A percentile compares a stretch with the other conserved stretches of the same genome.
Evolutionary conservation across 2,329 filamentous ascomycete genomes (phyloP).

Genomic region (Aspergillus pseudoglaucus): DNA sequence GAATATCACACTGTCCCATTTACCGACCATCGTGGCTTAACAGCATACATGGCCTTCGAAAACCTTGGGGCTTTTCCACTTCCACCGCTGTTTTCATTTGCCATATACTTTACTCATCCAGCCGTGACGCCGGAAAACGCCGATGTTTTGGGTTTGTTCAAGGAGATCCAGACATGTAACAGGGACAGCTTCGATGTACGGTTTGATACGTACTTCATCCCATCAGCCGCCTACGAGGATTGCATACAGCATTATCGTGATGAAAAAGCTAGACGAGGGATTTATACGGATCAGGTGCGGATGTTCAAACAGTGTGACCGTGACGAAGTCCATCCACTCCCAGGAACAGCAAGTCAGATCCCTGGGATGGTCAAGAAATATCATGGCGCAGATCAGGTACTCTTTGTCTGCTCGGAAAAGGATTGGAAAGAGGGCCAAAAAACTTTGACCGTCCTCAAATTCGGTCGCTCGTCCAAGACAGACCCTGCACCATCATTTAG

Average conservation of each 20-base stretch:
- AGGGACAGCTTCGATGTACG: conserved; percentile 4
- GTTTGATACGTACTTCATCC: conserved; percentile 6
- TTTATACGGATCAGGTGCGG: conserved; percentile 1
- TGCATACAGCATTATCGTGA: conserved; percentile 2
- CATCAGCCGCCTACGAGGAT: neutral
- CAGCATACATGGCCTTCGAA: conserved; percentile 6
- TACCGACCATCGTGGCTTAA: neutral
- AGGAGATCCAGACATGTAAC: neutral
- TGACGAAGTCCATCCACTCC: neutral
- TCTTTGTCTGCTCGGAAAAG: neutral
- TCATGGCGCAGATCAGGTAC: neutral
- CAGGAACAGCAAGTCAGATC: neutral
- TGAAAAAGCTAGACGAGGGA: neutral
- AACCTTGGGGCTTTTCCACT: conserved; percentile 4
- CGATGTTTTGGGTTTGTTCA: neutral
- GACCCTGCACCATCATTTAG: neutral
- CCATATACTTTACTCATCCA: conserved; percentile 6
- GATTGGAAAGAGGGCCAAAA: neutral
- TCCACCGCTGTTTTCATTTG: conserved; percentile 6
- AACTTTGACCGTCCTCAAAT: neutral
- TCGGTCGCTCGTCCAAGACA: neutral
- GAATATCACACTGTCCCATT: too few species aligned
- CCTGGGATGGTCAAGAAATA: neutral
- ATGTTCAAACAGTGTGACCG: neutral
- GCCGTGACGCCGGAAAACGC: neutral